Evolutionary conservation across 768 basidiomycete genomes (phyloP), one percentile per base, ranked within the genome.

Genomic region (Tylopilus plumbeoviolaceoides): DNA sequence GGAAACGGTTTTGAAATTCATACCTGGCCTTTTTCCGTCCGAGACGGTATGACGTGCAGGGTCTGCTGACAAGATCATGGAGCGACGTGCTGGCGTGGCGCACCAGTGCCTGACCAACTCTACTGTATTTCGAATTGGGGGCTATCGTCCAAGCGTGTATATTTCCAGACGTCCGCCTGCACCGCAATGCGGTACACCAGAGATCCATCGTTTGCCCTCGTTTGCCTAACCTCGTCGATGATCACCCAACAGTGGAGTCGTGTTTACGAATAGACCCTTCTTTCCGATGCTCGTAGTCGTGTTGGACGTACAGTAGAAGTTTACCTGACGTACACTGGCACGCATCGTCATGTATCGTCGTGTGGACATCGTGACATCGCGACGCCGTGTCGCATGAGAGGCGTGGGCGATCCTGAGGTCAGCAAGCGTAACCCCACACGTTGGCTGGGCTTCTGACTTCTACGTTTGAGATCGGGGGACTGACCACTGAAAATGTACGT

Each of bases 1-100:
- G 83, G 28, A 87, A 81, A 66, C 79, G 84, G 56, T 67, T 91
- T 88, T 73, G 89, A 75, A 76, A 55, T 44, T 48, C 25, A 10
- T 43, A 14, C 44, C 21, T 47, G 28, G 9, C 36, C 27, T 45
- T 38, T 33, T 45, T 15, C 41, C 23, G 30, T 25, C 15, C 28
- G 31, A n/a, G 40, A 42, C 18, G 31, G 46, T 39, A 48, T 39
- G 49, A 27, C 15, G 1, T 47, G 36, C 36, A 57, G 57, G 57
- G 54, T 65, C 55, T 41, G 48, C 23, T 39, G 57, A 55, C 41
- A 40, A 30, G 12, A 40, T 55, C 35, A 20, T 44, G 20, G 41
- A 30, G 36, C 35, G 47, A 48, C 15, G 43, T 48, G 20, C 23
- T 35, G 10, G 28, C 17, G 33, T 21, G 23, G 23, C 21, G 8